Evolutionary conservation across 306 rosid species (phyloP), one percentile per base, ranked within the genome.

Genomic region (Trifolium dubium): DNA sequence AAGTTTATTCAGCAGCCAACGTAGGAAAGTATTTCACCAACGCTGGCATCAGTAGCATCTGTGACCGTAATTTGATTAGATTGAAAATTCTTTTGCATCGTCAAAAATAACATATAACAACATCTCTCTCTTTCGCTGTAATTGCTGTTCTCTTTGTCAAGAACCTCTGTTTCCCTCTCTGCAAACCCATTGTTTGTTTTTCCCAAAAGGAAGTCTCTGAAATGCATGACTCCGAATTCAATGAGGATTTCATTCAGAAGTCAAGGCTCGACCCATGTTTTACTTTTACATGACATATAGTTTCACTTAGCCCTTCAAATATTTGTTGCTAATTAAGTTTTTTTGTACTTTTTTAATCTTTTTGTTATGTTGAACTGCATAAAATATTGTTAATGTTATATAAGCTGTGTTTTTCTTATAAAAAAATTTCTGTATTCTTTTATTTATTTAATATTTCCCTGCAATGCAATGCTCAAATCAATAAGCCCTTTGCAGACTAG

Each of bases 151-250:
- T 28, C 69, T 43, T 30, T 31, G 43, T 28, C 44, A n/a, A 58
- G 43, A 10, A 58, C 61, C 61, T 28, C n/a, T 61, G 19, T 73
- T 72, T 60, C 49, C 61, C n/a, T n/a, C 69, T 72, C 10, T 61
- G 34, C 69, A 17, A 73, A 47, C 77, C 32, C 18, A n/a, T n/a
- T n/a, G 5, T 17, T 28, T 7, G 23, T 72, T 58, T 41, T 44
- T 72, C 11, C 2, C 41, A 43, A 71, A 58, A 41, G 9, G 68
- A 59, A n/a, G 77, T 59, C 58, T 43, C 67, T 72, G 67, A 40
- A 56, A 28, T 32, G 43, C 58, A 17, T 58, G 67, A 41, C 44
- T 40, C 43, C 2, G 31, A 41, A 43, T 32, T n/a, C 32, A 8
- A n/a, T 18, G 56, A 29, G 67, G 55, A 72, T 14, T 72, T 41